Base-by-base conservation (phyloP, 257 asterid genomes). In the Voacanga thouarsii region DNA sequence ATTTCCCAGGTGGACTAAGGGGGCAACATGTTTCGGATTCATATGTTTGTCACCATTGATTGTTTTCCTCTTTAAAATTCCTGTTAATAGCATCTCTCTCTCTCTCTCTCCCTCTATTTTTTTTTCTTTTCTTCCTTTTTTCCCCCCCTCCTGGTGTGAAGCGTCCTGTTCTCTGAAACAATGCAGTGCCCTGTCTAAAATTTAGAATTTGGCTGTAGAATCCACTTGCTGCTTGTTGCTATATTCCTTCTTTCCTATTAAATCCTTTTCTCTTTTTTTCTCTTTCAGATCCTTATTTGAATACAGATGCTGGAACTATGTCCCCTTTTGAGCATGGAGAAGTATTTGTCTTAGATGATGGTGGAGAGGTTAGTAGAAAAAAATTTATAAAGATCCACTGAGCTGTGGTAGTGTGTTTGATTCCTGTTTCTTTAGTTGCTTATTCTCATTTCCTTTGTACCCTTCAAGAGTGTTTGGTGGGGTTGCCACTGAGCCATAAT, bases 291-390 rank as follows among this genome's bases (percentile, higher is more conserved):
- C 98, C 98, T 84, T 94, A 94, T 86, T 82, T 94, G 86, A 94
- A 92, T 81, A 89, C 90, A 4, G 98, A 94, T 87, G 98, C 97
- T 75, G 98, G 98, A 78, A 94, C 97, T 50, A 94, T 94, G 98
- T 94, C 98, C 23, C 98, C 98, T 67, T 92, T 94, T 67, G 98
- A 94, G 81, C 98, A 94, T 80, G 98, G 97, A 57, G 98, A 94
- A 88, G 98, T 94, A 14, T 94, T 77, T 80, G 98, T 94, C 78
- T 84, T 94, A 75, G 98, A 94, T 81, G 98, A 94, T 79, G 98
- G 98, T 63, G 98, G 98, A 57, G 98, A 94, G 98, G 98, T 94
- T 82, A 87, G 93, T 75, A 75, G 45, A 61, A 49, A n/a, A 51
- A 70, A 43, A 16, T 12, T 59, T 57, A 39, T 33, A 68, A 45